Conservation (phyloP, 2,329 filamentous ascomycete genomes). For the Tolypocladium tropicale region DNA sequence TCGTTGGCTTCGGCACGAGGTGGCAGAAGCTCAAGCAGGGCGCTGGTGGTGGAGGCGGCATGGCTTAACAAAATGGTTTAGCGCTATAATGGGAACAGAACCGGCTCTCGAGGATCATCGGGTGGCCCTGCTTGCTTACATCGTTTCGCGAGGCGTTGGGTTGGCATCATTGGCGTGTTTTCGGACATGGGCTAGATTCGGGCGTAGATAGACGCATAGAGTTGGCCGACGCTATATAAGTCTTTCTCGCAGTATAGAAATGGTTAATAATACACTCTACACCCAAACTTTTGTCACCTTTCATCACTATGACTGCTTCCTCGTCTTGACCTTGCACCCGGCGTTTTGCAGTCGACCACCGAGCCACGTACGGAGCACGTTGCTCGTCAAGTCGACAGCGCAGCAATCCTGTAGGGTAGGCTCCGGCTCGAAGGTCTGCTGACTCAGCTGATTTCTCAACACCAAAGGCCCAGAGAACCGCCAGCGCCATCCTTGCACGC, state of each 20-base stretch:
- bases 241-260: not conserved
- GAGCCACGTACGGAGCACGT: not conserved
- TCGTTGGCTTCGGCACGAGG: slow-evolving; percentile 21
- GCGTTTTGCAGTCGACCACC: not conserved
- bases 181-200: not conserved
- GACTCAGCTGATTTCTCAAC: not conserved
- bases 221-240: not conserved
- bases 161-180: not conserved
- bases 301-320: not conserved
- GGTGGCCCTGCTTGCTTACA: not conserved
- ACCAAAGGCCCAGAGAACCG: not conserved
- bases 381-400: not conserved
- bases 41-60: slow-evolving; percentile 15
- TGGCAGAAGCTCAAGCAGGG: slow-evolving; percentile 28
- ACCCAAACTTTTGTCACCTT: not conserved
- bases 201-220: not conserved
- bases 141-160: not conserved
- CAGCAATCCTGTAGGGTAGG: not conserved
- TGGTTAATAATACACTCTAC: not conserved
- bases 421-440: not conserved
- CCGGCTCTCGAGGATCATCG: not conserved
- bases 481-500: not conserved
- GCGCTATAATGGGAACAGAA: not conserved
- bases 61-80: slow-evolving; percentile 12
- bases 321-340: not conserved